These are phyloP conservation scores for Fraxinus baroniana DNA, from an alignment of 305 asterid species.

Conservation along the genomic window DNA sequence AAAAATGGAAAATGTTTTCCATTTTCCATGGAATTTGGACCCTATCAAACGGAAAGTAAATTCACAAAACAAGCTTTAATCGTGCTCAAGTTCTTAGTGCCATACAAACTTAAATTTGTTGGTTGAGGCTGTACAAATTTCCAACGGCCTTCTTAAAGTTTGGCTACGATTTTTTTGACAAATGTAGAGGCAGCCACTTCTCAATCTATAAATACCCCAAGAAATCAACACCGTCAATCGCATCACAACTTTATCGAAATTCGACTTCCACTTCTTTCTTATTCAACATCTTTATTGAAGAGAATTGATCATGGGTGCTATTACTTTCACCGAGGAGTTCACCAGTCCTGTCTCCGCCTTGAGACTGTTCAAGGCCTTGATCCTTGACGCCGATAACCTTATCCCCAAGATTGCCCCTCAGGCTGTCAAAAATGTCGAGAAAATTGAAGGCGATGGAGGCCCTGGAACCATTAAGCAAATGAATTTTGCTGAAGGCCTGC, in stretches of 20 bases:
- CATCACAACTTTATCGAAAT: not conserved
- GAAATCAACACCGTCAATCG: not conserved
- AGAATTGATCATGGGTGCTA: slow-evolving; percentile 16
- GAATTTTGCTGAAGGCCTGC: slow-evolving; percentile 31
- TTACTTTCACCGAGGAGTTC: slow-evolving; percentile 22
- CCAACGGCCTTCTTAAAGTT: slow-evolving; percentile 18
- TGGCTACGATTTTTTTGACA: not conserved
- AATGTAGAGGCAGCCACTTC: not conserved
- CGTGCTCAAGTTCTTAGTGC: not conserved
- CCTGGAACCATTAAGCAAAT: slow-evolving; percentile 37
- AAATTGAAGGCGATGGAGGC: slow-evolving; percentile 39
- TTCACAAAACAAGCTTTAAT: not conserved
- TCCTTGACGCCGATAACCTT: slow-evolving; percentile 34
- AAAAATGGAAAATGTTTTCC: too few relatives aligned
- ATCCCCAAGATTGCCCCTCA: slow-evolving; percentile 34
- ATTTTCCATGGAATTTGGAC: too few relatives aligned
- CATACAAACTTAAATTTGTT: not conserved
- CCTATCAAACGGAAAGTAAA: too few relatives aligned
- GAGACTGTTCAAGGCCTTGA: slow-evolving; percentile 31
- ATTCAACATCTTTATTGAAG: not conserved
- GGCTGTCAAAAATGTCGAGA: slow-evolving; percentile 26
- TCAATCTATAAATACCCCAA: slow-evolving; percentile 24
- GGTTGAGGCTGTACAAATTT: not conserved
- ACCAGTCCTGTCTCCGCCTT: slow-evolving; percentile 24
- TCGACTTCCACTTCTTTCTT: not conserved